These are phyloP conservation scores for Ligustrum vulgare DNA, from an alignment of 257 asterid species.

Conservation along the genomic window DNA sequence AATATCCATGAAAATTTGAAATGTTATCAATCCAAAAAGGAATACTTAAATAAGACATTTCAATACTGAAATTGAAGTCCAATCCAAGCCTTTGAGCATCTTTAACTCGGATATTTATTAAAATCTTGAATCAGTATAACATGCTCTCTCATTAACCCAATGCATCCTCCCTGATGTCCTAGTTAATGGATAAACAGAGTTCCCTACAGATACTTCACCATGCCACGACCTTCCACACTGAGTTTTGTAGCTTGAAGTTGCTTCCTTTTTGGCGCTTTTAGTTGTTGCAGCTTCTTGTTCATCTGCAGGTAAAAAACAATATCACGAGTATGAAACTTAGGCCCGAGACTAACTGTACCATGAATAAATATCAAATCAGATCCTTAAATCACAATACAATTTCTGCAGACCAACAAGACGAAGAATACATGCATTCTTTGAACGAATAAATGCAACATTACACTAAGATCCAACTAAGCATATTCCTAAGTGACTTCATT, in stretches of 20 bases:
- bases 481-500: background rate
- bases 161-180: background rate
- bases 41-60: background rate
- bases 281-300: constrained; percentile 91
- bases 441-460: background rate
- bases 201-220: constrained; percentile 77
- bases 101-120: background rate
- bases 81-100: background rate
- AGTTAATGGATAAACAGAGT: constrained; percentile 10
- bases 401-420: background rate
- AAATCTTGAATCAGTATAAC: background rate
- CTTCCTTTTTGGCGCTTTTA: constrained; percentile 82
- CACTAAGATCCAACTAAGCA: background rate
- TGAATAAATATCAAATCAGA: background rate
- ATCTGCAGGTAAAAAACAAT: constrained; percentile 45
- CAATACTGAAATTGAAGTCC: background rate
- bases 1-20: too few species aligned
- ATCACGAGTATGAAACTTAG: background rate
- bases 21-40: background rate
- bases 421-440: background rate
- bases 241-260: constrained; percentile 90
- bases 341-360: background rate
- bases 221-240: constrained; percentile 95
- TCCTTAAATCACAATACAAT: background rate
- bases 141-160: background rate